These are phyloP conservation scores for Candida boidinii DNA, from an alignment of 805 yeast species.

Conservation along the genomic window DNA sequence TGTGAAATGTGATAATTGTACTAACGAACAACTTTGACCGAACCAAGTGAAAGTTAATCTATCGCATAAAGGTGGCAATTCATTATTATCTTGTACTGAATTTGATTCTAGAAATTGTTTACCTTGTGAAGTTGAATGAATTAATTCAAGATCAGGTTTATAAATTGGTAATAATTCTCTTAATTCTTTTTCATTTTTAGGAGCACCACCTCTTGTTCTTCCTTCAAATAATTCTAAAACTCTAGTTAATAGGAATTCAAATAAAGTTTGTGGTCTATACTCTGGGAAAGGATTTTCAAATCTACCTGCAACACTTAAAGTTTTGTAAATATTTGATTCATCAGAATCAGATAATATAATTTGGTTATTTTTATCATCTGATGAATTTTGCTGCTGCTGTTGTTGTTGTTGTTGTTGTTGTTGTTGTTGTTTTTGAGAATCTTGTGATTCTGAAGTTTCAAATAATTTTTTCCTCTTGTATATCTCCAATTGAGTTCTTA, in stretches of 20 bases:
- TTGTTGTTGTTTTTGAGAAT: too few relatives aligned
- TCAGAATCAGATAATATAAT: too few relatives aligned
- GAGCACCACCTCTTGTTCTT: constrained; percentile 51
- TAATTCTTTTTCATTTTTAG: constrained; percentile 36
- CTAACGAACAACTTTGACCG: constrained; percentile 81
- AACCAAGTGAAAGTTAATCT: constrained; percentile 78
- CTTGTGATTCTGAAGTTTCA: too few relatives aligned
- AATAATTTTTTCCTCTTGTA: constrained; percentile 26
- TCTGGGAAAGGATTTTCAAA: constrained; percentile 89
- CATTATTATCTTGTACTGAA: not conserved
- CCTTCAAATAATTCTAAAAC: constrained; percentile 60
- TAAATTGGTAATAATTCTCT: constrained; percentile 50
- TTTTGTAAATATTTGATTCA: constrained; percentile 5
- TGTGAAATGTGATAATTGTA: constrained; percentile 65
- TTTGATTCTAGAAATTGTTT: constrained; percentile 11
- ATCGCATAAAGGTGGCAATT: constrained; percentile 28
- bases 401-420: not conserved
- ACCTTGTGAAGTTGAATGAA: constrained; percentile 18
- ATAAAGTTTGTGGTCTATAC: constrained; percentile 81
- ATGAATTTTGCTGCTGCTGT: not conserved
- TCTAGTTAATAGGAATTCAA: constrained; percentile 74
- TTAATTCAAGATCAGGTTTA: constrained; percentile 45
- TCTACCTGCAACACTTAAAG: constrained; percentile 58
- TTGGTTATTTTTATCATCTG: not conserved
- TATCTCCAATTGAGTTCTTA: constrained; percentile 47